Conservation (phyloP, 1,284 basidiomycete species). For the Paramarasmius palmivorus region DNA sequence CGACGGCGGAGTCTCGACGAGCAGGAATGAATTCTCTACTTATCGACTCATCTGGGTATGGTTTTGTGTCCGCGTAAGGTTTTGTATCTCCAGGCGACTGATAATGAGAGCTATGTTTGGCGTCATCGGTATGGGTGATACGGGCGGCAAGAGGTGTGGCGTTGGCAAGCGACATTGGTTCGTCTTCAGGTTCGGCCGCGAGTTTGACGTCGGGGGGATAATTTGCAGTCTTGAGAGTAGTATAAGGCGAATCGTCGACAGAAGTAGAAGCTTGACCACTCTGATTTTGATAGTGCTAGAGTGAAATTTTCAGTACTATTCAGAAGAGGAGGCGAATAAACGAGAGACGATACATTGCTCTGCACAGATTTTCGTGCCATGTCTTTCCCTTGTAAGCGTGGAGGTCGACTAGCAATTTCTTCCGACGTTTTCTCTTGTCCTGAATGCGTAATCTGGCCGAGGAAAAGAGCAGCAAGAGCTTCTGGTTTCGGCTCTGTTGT, state of each 20-base stretch:
- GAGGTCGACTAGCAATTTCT: slow-evolving; percentile 17
- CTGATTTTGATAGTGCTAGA: slow-evolving; percentile 30
- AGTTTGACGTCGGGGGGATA: slow-evolving; percentile 2
- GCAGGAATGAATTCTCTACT: neutral
- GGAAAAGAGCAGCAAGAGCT: slow-evolving; percentile 60
- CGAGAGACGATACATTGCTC: neutral
- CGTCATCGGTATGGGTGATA: neutral
- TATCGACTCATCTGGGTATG: neutral
- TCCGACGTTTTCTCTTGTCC: slow-evolving; percentile 34
- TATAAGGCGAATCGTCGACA: neutral
- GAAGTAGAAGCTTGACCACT: slow-evolving; percentile 3
- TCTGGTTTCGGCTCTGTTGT: slow-evolving; percentile 63
- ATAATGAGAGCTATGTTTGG: neutral
- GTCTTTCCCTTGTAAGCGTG: slow-evolving; percentile 17
- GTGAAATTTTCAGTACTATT: neutral
- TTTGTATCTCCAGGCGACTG: neutral
- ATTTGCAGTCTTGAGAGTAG: slow-evolving; percentile 6
- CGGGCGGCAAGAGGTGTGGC: neutral
- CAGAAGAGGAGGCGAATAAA: neutral
- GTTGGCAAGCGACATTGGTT: neutral
- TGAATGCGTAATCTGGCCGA: slow-evolving; percentile 47
- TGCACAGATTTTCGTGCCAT: neutral
- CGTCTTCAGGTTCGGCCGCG: neutral
- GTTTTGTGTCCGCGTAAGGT: neutral
- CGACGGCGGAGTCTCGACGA: slow-evolving; percentile 2